phyloP scores from a whole-genome alignment of 1,284 basidiomycete species.

The Taiwanofungus camphoratus region DNA sequence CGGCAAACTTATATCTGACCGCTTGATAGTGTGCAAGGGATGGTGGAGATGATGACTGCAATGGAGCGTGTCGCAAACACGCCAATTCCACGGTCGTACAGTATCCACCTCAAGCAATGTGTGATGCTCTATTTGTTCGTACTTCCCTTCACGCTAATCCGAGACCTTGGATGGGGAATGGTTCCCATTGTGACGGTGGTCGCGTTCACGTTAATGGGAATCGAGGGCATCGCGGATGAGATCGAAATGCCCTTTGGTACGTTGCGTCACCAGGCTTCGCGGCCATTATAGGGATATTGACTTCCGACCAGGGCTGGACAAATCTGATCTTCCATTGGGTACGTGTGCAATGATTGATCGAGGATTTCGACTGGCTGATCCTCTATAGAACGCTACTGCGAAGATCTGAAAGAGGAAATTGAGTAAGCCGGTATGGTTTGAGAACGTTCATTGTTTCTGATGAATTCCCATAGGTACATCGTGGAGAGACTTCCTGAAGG shows the following conservation, averaged over 20 bases:
- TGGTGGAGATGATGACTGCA: conserved; percentile 78
- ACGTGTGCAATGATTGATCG: conserved; percentile 12
- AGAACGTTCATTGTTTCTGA: conserved; percentile 1
- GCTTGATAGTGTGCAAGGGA: conserved; percentile 55
- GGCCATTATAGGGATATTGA: background rate
- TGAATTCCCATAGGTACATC: conserved; percentile 50
- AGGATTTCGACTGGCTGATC: conserved; percentile 15
- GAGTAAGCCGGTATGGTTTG: conserved; percentile 45
- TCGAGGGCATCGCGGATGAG: conserved; percentile 89
- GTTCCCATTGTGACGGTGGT: conserved; percentile 80
- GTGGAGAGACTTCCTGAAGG: conserved; percentile 77
- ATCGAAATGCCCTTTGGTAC: conserved; percentile 86
- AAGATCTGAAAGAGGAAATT: conserved; percentile 80
- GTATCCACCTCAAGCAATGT: conserved; percentile 90
- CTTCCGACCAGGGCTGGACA: conserved; percentile 48
- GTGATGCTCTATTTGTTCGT: conserved; percentile 86
- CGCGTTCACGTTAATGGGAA: conserved; percentile 87
- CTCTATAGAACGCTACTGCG: conserved; percentile 70
- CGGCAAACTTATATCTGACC: background rate
- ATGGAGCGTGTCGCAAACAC: conserved; percentile 87
- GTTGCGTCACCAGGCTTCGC: conserved; percentile 19
- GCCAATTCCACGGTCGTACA: conserved; percentile 74
- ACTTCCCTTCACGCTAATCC: conserved; percentile 77
- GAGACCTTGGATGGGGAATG: conserved; percentile 74
- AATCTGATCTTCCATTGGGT: conserved; percentile 68